phyloP scores from a whole-genome alignment of 2,329 filamentous ascomycete genomes.

The Mycosphaerelloides madeirae region DNA sequence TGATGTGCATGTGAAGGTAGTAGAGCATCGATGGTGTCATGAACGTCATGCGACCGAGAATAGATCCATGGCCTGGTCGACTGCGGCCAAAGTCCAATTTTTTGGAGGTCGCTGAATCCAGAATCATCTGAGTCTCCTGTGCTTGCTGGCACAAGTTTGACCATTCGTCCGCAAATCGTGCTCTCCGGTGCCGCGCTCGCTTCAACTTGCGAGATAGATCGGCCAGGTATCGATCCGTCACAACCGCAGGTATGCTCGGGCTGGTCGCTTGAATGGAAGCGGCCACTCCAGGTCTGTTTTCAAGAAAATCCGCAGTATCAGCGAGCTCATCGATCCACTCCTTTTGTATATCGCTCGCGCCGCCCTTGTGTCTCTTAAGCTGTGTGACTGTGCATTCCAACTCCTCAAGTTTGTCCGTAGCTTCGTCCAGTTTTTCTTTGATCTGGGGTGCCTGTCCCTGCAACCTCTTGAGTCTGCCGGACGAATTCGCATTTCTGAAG shows the following conservation, averaged over 20 bases:
- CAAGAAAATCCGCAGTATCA: conserved; percentile 67
- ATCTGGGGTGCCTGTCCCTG: conserved; percentile 74
- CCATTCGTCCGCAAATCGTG: conserved; percentile 83
- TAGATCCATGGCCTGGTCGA: conserved; percentile 18
- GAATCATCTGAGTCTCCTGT: conserved; percentile 68
- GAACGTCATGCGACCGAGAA: conserved; percentile 54
- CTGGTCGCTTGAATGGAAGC: conserved; percentile 32
- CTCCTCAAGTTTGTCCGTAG: conserved; percentile 71
- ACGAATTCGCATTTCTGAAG: conserved; percentile 73
- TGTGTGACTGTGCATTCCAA: conserved; percentile 76
- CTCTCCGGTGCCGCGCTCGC: conserved; percentile 75
- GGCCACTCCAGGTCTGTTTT: conserved; percentile 45
- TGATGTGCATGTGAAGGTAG: conserved; percentile 65
- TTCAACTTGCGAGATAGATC: conserved; percentile 79
- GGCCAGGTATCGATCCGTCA: conserved; percentile 89
- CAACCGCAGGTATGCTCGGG: conserved; percentile 60
- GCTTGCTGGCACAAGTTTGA: conserved; percentile 70
- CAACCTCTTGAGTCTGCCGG: conserved; percentile 66
- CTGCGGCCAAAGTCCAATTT: conserved; percentile 66
- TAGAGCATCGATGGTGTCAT: conserved; percentile 80
- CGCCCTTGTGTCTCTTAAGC: conserved; percentile 74
- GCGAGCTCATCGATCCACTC: conserved; percentile 96
- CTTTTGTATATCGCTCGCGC: conserved; percentile 67
- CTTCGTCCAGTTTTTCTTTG: conserved; percentile 83
- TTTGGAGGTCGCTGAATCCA: conserved; percentile 78